Percentiles rank a stretch among this genome's conserved stretches.
Conservation (phyloP, 345 rosid genomes). For the Carallia brachiata region DNA sequence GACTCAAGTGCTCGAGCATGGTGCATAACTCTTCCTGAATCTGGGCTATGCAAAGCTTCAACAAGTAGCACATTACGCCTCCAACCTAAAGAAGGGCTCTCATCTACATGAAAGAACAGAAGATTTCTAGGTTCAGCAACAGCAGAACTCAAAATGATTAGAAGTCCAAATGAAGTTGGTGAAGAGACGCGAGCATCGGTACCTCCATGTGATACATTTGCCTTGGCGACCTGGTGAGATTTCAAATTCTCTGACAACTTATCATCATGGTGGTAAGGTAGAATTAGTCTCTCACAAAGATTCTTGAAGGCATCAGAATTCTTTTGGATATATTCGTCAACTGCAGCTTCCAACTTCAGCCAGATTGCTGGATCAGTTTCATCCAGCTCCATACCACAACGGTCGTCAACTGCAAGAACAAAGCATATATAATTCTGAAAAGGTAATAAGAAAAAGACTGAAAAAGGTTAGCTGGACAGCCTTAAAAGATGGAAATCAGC, state of each 20-base stretch:
- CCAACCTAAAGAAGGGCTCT: slow-evolving; percentile 83
- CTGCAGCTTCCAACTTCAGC: slow-evolving; percentile 84
- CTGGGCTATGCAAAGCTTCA: slow-evolving; percentile 91
- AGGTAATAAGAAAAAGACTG: background rate
- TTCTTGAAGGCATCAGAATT: slow-evolving; percentile 69
- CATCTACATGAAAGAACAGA: slow-evolving; percentile 46
- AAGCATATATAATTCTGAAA: slow-evolving; percentile 10
- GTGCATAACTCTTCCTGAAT: slow-evolving; percentile 69
- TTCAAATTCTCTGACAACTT: slow-evolving; percentile 59
- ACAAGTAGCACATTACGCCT: slow-evolving; percentile 88
- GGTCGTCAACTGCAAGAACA: slow-evolving; percentile 75
- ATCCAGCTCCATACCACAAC: slow-evolving; percentile 96
- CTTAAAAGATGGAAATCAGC: slow-evolving; percentile 2
- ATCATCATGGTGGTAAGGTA: slow-evolving; percentile 79
- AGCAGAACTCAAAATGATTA: slow-evolving; percentile 11
- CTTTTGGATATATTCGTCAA: slow-evolving; percentile 68
- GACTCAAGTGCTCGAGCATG: slow-evolving; percentile 93
- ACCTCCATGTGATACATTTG: slow-evolving; percentile 49
- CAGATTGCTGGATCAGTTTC: slow-evolving; percentile 98
- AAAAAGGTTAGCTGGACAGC: background rate
- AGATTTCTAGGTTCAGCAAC: slow-evolving; percentile 21
- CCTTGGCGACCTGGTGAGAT: slow-evolving; percentile 36
- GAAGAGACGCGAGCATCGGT: slow-evolving; percentile 3
- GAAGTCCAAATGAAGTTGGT: background rate
- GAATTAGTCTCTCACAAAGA: slow-evolving; percentile 65